Percentiles rank a stretch among this genome's conserved stretches.
These are phyloP conservation scores for Vaccinium vitisidaea DNA, from an alignment of 148 eudicot species.

Conservation along the genomic window DNA sequence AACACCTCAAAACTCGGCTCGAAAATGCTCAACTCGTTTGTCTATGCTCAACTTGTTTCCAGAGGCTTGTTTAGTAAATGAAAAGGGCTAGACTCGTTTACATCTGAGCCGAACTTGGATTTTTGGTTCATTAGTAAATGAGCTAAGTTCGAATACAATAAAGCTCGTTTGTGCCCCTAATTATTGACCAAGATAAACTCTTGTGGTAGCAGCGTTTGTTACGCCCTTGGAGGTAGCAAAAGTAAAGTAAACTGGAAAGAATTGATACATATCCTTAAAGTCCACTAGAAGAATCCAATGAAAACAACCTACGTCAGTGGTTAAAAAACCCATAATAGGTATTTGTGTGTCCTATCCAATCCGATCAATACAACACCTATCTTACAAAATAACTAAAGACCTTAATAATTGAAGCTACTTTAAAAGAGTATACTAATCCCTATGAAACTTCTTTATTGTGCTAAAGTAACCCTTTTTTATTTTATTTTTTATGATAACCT, in stretches of 20 bases:
- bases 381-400: neutral
- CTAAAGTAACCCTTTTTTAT: neutral
- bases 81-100: too few species aligned
- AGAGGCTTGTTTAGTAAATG: too few species aligned
- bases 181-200: neutral
- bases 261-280: constrained; percentile 10
- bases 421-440: constrained; percentile 13
- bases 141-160: too few species aligned
- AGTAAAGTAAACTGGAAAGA: neutral
- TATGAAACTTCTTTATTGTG: constrained; percentile 5
- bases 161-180: too few species aligned
- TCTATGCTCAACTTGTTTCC: too few species aligned
- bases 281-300: constrained; percentile 18
- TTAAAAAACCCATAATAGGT: neutral
- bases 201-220: neutral
- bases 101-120: too few species aligned
- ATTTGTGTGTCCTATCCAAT: neutral
- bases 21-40: too few species aligned
- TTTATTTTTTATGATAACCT: too few species aligned
- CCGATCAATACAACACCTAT: neutral
- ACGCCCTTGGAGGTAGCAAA: constrained; percentile 6
- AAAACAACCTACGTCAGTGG: neutral
- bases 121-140: too few species aligned
- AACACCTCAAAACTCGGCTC: too few species aligned
- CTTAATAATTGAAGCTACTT: constrained; percentile 7